Evolutionary conservation across 495 filamentous ascomycete species (phyloP), one percentile per base, ranked within the genome.

Genomic region (Corynascus novoguineensis): DNA sequence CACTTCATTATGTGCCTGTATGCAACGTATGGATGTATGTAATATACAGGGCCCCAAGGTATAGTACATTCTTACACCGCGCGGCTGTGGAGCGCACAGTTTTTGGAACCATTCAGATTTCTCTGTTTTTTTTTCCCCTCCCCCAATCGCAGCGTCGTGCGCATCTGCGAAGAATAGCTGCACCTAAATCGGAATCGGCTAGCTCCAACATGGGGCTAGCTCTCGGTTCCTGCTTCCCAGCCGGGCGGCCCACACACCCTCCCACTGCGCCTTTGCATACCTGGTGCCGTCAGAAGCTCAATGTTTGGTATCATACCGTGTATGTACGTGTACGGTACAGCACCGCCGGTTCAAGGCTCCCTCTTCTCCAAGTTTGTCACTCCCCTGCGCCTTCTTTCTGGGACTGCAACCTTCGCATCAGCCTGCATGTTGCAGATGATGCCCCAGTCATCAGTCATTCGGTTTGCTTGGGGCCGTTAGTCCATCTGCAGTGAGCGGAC

Each of bases 371-470:
- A 38, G 27, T 31, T 48, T 37, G 24, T 54, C 42, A n/a, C n/a
- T n/a, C n/a, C n/a, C 61, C 66, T 69, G 66, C 66, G 64, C 66
- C 66, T 48, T 64, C 60, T 57, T 41, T 58, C 53, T 40, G 54
- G 51, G 54, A 62, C 57, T 46, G 41, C 54, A 54, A 28, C n/a
- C 42, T 59, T 41, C 64, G 65, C 65, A 64, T 66, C 66, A 68
- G 65, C 60, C 37, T 62, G 66, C 66, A 64, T 46, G 54, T 45
- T 25, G 53, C 44, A 56, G 35, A 57, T 15, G 45, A 53, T 62
- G 58, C 52, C 50, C 62, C 60, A 57, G 55, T 64, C 56, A 63
- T 54, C 53, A 52, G 45, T 50, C 48, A 50, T 34, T 34, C 28
- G 48, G 60, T 59, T 32, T 58, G 44, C 49, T 41, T 47, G 56